Base-by-base conservation (phyloP, 768 basidiomycete genomes). In the Rubroboletus satanas region DNA sequence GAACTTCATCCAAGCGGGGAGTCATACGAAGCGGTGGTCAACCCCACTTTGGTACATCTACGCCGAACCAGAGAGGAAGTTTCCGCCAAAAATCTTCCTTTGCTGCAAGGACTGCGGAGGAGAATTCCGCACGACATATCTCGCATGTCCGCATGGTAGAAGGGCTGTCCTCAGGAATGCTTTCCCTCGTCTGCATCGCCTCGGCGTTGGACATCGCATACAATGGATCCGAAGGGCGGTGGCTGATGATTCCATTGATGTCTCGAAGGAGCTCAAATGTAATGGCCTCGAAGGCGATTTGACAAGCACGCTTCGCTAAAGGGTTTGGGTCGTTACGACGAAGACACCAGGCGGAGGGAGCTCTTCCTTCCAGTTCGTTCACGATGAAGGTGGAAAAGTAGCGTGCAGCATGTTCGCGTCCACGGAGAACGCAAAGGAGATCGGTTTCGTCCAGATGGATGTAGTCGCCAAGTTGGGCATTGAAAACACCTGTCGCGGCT, bases 341-440 rank as follows among this genome's bases (percentile, higher is more conserved):
- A 11, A 79, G 58, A 64, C 87, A 88, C 56, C 64, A 64, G 9
- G 64, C 37, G 14, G 81, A 79, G 17, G 83, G 74, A 36, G 76
- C 67, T 56, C 88, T 76, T 45, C 83, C 83, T 72, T 90, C 88
- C 21, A 90, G 77, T 57, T 88, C 80, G 62, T 83, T 84, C 50
- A 85, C 83, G 62, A 90, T 80, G 66, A 90, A 90, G 9, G 84
- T 85, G 11, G 88, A 88, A 50, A 90, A 80, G 70, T 82, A 90
- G 41, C 87, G 83, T 10, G 85, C 83, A 11, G 81, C 79, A 49
- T 85, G 80, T 71, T 90, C 88, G 51, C 87, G 83, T 9, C 88
- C 88, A 54, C 79, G 82, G 9, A 89, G 75, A 38, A 85, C 76
- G 43, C 66, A 75, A 58, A 85, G 72, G 17, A 90, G 76, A 63